Evolutionary conservation across 2,329 filamentous ascomycete genomes (phyloP).

Genomic region (Colletotrichum costaricense): DNA sequence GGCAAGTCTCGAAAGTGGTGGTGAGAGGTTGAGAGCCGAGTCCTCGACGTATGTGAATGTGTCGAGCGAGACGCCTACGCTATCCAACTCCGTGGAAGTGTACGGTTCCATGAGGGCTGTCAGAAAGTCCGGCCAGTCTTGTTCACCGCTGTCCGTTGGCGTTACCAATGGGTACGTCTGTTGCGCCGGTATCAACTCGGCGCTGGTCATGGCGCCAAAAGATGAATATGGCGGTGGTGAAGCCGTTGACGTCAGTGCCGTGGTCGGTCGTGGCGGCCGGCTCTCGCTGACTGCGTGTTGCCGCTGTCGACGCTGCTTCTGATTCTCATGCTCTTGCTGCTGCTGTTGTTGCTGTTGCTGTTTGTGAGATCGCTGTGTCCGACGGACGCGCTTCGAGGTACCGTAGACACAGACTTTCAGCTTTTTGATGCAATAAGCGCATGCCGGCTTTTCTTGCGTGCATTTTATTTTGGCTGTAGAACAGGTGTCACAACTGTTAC

Average conservation of each 20-base stretch:
- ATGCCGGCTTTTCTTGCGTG: neutral
- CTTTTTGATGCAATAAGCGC: neutral
- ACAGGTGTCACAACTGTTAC: neutral
- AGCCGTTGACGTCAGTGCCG: neutral
- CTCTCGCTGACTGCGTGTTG: neutral
- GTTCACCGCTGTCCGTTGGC: neutral
- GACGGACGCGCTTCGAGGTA: neutral
- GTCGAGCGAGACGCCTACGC: neutral
- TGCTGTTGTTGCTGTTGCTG: neutral
- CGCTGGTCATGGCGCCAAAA: neutral
- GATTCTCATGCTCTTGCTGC: neutral
- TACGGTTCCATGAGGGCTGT: neutral
- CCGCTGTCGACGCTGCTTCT: neutral
- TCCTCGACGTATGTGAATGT: neutral
- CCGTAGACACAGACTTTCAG: neutral
- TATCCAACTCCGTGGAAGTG: neutral
- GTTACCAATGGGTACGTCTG: neutral
- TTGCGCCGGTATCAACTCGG: neutral
- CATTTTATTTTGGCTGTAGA: neutral
- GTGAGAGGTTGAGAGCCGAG: neutral
- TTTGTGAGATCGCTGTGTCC: neutral
- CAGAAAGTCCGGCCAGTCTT: neutral
- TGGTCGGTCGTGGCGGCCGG: neutral
- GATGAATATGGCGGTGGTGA: neutral
- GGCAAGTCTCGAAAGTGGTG: neutral